A percentile compares a stretch with the other conserved stretches of the same genome.
phyloP scores from a whole-genome alignment of 495 filamentous ascomycete species.

The Penicillium longicatenatum region DNA sequence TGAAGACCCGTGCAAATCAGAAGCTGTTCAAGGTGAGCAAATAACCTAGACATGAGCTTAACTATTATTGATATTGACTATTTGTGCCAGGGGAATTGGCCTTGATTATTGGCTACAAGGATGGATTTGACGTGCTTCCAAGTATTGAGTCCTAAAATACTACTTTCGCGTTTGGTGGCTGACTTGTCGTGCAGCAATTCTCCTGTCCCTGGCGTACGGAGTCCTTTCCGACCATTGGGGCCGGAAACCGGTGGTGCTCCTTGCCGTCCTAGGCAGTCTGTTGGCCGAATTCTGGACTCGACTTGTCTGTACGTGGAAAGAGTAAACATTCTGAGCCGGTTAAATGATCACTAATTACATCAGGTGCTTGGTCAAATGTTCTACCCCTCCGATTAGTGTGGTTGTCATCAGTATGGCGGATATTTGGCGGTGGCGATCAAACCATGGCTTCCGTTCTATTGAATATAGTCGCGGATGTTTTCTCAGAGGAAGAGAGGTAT shows the following conservation, averaged over 20 bases:
- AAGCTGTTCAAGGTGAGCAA: constrained; percentile 35
- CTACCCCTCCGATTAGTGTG: constrained; percentile 37
- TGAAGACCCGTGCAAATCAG: constrained; percentile 39
- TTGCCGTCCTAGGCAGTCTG: constrained; percentile 35
- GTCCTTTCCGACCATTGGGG: constrained; percentile 46
- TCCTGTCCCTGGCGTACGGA: constrained; percentile 37
- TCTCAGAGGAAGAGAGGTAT: constrained; percentile 37
- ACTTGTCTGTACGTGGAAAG: constrained; percentile 34
- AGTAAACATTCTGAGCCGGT: neutral
- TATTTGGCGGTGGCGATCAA: constrained; percentile 36
- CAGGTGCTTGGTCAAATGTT: constrained; percentile 28
- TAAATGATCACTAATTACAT: neutral
- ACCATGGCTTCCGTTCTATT: constrained; percentile 24
- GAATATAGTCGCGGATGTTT: constrained; percentile 36
- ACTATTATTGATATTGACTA: neutral
- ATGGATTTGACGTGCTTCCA: constrained; percentile 40
- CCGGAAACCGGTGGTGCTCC: constrained; percentile 42
- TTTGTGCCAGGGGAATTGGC: constrained; percentile 32
- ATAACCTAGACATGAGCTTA: neutral
- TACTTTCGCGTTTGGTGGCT: neutral
- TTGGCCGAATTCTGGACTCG: constrained; percentile 37
- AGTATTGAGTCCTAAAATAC: constrained; percentile 15
- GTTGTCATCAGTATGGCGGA: constrained; percentile 27
- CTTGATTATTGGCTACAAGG: constrained; percentile 42
- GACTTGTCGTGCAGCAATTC: constrained; percentile 24